Evolutionary conservation across 2,329 filamentous ascomycete species (phyloP), one percentile per base, ranked within the genome.

Genomic region (Clonostachys rhizophaga): DNA sequence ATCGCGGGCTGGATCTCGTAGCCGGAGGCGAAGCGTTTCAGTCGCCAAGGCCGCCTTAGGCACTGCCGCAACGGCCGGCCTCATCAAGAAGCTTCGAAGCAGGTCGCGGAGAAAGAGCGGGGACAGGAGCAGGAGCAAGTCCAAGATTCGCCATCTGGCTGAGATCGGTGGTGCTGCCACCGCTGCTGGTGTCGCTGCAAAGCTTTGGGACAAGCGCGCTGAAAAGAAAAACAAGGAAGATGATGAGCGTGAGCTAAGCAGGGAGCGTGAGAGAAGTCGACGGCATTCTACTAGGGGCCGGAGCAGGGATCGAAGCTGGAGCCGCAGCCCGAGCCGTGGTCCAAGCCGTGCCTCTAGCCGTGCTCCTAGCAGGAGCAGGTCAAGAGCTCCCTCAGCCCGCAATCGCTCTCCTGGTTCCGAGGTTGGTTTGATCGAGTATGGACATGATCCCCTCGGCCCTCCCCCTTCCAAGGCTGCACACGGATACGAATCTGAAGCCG

Each of bases 401-500:
- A 72, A 72, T 57, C 72, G 75, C 63, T 67, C 68, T 60, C 67
- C 77, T 83, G 80, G 84, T 79, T 75, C 74, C 71, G 79, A 83
- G 69, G 70, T 84, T 81, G 81, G 80, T 69, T 74, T 84, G 74
- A 79, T 85, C 75, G 78, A 84, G 64, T 85, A 85, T 71, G 81
- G 81, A 55, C 72, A 69, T 60, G 72, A 76, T 54, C 79, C 81
- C 56, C 71, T 85, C 53, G 65, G 67, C 54, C 70, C 70, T 51
- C 58, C 64, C 50, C 66, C 54, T 64, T 61, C 43, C 58, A 30
- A 30, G 24, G 2, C 64, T 52, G 60, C 63, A 42, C 54, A 56
- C 24, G 67, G 63, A 48, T 75, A 77, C 58, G 76, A 76, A 48
- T 73, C 74, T 47, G 74, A 75, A 46, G 67, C 65, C 47, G 72